phyloP scores from a whole-genome alignment of 1,139 yeast genomes.

The Kluyveromyces marxianus region DNA sequence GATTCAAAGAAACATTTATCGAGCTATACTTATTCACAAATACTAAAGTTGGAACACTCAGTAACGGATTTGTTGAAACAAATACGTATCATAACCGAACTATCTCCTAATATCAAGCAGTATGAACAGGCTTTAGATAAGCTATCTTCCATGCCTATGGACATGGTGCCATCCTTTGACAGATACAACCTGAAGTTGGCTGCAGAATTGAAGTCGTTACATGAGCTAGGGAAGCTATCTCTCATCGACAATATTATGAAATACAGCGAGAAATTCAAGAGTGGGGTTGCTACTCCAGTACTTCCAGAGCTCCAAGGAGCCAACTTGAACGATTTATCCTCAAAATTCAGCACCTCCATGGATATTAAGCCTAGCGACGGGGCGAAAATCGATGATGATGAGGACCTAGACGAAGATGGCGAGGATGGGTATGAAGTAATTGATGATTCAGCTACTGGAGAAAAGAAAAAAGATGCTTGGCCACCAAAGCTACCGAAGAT shows the following conservation, averaged over 20 bases:
- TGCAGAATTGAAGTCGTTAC: conserved; percentile 47
- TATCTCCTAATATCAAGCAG: conserved; percentile 45
- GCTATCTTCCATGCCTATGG: conserved; percentile 29
- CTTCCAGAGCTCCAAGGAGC: conserved; percentile 14
- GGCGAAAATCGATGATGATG: conserved; percentile 9
- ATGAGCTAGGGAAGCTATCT: conserved; percentile 40
- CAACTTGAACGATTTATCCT: conserved; percentile 15
- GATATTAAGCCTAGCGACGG: background rate
- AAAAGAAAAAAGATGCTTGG: conserved; percentile 19
- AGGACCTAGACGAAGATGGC: conserved; percentile 15
- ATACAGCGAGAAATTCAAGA: conserved; percentile 29
- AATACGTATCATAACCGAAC: conserved; percentile 42
- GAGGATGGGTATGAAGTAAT: conserved; percentile 15
- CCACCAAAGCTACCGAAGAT: conserved; percentile 72
- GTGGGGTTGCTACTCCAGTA: conserved; percentile 19
- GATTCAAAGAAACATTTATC: background rate
- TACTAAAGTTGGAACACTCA: conserved; percentile 42
- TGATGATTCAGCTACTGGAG: conserved; percentile 6
- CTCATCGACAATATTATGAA: conserved; percentile 41
- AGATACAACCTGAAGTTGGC: conserved; percentile 56
- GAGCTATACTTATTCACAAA: conserved; percentile 27
- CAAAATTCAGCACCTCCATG: background rate
- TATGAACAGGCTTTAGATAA: conserved; percentile 32
- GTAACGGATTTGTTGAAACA: conserved; percentile 45
- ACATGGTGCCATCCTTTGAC: conserved; percentile 39